Evolutionary conservation across 352 stramenopile species (phyloP).

Genomic region (Globisporangium parvum): DNA sequence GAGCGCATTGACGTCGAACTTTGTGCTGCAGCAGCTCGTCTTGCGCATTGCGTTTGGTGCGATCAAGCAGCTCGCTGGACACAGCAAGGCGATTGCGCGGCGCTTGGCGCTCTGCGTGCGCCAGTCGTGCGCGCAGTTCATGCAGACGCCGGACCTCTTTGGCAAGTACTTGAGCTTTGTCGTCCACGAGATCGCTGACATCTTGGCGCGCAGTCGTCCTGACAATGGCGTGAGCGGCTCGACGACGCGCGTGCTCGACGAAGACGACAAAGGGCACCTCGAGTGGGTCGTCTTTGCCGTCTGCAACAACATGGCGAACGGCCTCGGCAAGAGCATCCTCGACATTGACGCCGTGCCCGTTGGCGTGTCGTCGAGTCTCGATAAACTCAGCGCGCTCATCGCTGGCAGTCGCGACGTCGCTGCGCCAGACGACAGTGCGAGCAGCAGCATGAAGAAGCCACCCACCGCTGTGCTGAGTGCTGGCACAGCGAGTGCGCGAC

Average conservation of each 20-base stretch:
- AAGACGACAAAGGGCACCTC: slow-evolving; percentile 57
- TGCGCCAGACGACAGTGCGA: slow-evolving; percentile 1
- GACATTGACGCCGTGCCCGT: slow-evolving; percentile 55
- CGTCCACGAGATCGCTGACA: slow-evolving; percentile 67
- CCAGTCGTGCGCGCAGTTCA: slow-evolving; percentile 55
- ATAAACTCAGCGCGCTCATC: slow-evolving; percentile 65
- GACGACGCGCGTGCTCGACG: slow-evolving; percentile 21
- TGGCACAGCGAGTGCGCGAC: not conserved
- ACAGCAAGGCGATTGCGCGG: slow-evolving; percentile 22
- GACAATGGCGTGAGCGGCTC: not conserved
- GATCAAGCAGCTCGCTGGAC: slow-evolving; percentile 36
- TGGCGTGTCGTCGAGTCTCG: slow-evolving; percentile 53
- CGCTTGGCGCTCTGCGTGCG: slow-evolving; percentile 52
- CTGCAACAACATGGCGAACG: slow-evolving; percentile 64
- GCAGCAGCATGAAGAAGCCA: not conserved
- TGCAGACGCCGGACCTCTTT: slow-evolving; percentile 57
- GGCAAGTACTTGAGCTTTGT: slow-evolving; percentile 78
- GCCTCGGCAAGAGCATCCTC: slow-evolving; percentile 65
- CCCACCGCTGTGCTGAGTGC: not conserved
- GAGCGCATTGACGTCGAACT: slow-evolving; percentile 23
- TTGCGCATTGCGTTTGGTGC: slow-evolving; percentile 69
- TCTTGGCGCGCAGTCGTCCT: slow-evolving; percentile 22
- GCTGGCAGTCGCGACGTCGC: slow-evolving; percentile 23
- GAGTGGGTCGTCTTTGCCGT: slow-evolving; percentile 78
- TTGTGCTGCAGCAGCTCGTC: slow-evolving; percentile 59